Evolutionary conservation across 768 basidiomycete genomes (phyloP), one percentile per base, ranked within the genome.

Genomic region (Boletus reticulatus): DNA sequence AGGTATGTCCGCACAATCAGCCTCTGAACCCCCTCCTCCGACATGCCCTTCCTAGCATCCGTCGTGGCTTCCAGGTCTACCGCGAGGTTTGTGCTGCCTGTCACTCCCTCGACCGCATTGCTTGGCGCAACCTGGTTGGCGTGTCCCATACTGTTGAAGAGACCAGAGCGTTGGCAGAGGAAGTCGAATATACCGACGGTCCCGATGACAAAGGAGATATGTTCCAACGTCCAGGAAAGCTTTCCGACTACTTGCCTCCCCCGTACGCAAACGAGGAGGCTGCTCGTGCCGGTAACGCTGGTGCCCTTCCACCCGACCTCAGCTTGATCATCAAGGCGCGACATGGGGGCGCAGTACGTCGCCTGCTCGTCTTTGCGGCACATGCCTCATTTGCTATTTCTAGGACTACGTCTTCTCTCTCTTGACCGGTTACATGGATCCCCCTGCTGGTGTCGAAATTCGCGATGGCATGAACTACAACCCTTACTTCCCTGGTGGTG

Each of bases 391-490:
- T 51, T 41, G 41, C 53, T 45, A 39, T 50, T 50, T 31, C 20
- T 31, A 97, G 94, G 94, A 99, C 77, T 99, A 99, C 72, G 80
- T 99, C 65, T 98, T 94, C 78, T 87, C 96, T 53, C 88, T 99
- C 54, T 81, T 99, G 62, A 99, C 97, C 32, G 97, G 97, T 55
- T 98, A 98, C 76, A 80, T 93, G 42, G 97, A 98, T 66, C 89
- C 97, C 49, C 97, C 97, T 42, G 93, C 96, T 56, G 94, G 93
- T 56, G 89, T 96, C 58, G 91, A 93, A 70, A 80, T 96, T 61
- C 92, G 92, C 73, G 96, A 98, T 50, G 96, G 93, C 62, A 90
- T 98, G 92, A 97, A 95, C 83, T 98, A 97, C 82, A 94, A 93
- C 77, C 94, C 94, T 19, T 98, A 88, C 80, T 99, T 99, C 89